Evolutionary conservation across 148 eudicot genomes (phyloP), one percentile per base, ranked within the genome.

Genomic region (Suaeda aralocaspica): DNA sequence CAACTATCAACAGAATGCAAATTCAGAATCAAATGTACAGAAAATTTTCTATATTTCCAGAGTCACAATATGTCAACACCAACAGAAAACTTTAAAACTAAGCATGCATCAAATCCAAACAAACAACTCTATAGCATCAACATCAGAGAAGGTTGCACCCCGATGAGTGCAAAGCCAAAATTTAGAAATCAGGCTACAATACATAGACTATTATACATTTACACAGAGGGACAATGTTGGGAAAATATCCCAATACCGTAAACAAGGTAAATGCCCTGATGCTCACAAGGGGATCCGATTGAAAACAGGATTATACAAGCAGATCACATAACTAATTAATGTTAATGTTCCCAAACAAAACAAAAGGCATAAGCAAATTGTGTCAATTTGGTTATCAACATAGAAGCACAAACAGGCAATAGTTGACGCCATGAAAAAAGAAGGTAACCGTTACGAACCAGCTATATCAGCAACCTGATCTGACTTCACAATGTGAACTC

Each of bases 401-500:
- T 26, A 39, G 33, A 50, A 68, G 16, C 45, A 11, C 19, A 66
- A 66, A 42, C 52, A 60, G 11, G 21, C 30, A 67, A 62, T 21
- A 15, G 5, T 1, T 39, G 25, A 53, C 6, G 24, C 25, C 31
- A 46, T 50, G 22, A 52, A 60, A 34, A 44, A 6, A 41, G 16
- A 9, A 51, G 34, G 30, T 58, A 60, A 31, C 69, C 28, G 15
- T 57, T 39, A 25, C 66, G 57, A 87, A 94, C 98, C 97, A 76
- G 96, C 89, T 63, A 79, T 79, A 13, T 86, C 91, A 79, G 86
- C 89, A 70, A 81, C 96, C 71, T 89, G 79, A 39, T 89, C 89
- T 50, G 85, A 75, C 82, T 91, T 87, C 63, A 94, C 98, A 70
- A 94, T 89, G 73, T 91, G 97, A 55, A 94, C 97, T 59, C 98